These are phyloP conservation scores for Aphanomyces stellatus DNA, from an alignment of 352 stramenopile genomes.

Conservation along the genomic window DNA sequence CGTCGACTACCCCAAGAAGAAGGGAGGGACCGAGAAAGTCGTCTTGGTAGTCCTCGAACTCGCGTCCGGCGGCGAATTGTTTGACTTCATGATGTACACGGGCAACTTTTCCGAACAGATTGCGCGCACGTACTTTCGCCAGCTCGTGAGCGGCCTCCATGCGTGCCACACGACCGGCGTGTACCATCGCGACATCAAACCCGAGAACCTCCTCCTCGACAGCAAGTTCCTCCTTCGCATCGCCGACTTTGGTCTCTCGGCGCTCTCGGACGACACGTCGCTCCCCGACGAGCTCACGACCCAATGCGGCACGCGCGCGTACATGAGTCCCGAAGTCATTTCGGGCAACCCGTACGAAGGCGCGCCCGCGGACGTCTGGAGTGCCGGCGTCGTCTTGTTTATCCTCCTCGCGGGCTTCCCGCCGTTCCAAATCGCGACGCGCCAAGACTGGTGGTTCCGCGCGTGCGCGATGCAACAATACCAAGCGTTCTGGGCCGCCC, in stretches of 20 bases:
- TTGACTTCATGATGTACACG: conserved; percentile 92
- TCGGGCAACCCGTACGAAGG: conserved; percentile 77
- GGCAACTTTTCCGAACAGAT: conserved; percentile 81
- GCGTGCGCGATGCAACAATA: conserved; percentile 61
- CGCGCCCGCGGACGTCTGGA: conserved; percentile 86
- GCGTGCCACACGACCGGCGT: conserved; percentile 74
- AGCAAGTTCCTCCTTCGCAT: conserved; percentile 85
- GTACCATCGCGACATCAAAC: conserved; percentile 92
- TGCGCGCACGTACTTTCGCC: conserved; percentile 81
- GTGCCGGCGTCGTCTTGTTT: conserved; percentile 87
- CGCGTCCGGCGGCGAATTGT: conserved; percentile 35
- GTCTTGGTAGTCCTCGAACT: conserved; percentile 61
- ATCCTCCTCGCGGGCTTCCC: conserved; percentile 90
- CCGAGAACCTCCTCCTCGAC: conserved; percentile 89
- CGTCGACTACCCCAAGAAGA: conserved; percentile 65
- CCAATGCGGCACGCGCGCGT: conserved; percentile 85
- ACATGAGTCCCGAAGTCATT: conserved; percentile 91
- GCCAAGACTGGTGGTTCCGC: conserved; percentile 87
- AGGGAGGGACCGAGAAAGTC: conserved; percentile 57
- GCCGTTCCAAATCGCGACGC: conserved; percentile 84
- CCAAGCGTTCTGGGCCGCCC: conserved; percentile 70
- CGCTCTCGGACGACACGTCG: conserved; percentile 59
- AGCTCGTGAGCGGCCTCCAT: conserved; percentile 73
- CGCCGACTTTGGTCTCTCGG: conserved; percentile 94
- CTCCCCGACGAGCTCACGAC: conserved; percentile 66